A percentile compares a stretch with the other conserved stretches of the same genome.
Conservation (phyloP, 345 rosid genomes). For the Hibiscus tridactylites region DNA sequence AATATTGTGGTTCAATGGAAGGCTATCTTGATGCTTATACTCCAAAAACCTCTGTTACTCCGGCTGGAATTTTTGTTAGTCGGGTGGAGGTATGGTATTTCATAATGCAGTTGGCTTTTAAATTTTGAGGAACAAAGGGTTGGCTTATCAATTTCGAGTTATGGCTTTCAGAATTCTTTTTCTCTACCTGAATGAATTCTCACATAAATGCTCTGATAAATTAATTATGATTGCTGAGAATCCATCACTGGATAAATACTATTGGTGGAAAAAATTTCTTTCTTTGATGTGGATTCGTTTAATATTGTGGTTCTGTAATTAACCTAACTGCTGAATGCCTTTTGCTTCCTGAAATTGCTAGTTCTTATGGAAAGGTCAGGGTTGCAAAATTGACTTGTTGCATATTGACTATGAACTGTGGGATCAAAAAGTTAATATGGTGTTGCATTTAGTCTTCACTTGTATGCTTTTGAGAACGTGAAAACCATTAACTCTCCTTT, state of each 20-base stretch:
- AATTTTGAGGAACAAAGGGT: not conserved
- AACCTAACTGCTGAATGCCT: not conserved
- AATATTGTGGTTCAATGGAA: constrained; percentile 54
- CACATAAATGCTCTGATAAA: not conserved
- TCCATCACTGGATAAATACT: not conserved
- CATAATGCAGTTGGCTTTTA: constrained; percentile 4
- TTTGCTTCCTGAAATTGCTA: not conserved
- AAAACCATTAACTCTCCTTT: not conserved
- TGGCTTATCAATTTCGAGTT: not conserved
- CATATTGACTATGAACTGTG: not conserved
- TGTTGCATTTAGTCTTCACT: not conserved
- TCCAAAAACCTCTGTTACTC: constrained; percentile 57
- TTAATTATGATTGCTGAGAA: not conserved
- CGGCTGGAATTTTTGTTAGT: constrained; percentile 82
- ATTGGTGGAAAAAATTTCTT: not conserved
- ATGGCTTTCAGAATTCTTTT: not conserved
- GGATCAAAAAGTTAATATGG: not conserved
- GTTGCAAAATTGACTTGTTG: not conserved
- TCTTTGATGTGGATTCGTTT: not conserved
- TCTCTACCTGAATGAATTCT: not conserved
- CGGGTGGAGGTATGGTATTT: constrained; percentile 58
- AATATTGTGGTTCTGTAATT: not conserved
- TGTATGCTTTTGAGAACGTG: not conserved
- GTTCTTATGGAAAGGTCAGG: not conserved
- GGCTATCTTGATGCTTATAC: constrained; percentile 86